Evolutionary conservation across 495 filamentous ascomycete genomes (phyloP), one percentile per base, ranked within the genome.

Genomic region (Elaphomyces granulatus): DNA sequence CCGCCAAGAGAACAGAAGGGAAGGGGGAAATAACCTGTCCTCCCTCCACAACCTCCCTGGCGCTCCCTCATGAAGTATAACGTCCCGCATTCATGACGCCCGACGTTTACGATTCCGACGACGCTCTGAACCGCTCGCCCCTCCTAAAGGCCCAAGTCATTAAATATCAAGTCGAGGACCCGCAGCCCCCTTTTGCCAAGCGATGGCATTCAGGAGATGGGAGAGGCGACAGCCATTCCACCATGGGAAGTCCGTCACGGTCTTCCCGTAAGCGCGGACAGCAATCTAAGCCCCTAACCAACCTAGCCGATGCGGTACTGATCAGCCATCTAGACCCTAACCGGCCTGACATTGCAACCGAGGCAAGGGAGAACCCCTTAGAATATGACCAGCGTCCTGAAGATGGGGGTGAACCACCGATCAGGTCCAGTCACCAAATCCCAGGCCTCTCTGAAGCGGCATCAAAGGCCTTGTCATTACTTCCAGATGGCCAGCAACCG

Each of bases 81-180:
- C 6, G 17, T 28, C 23, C 46, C 49, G 57, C 49, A 53, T 55
- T 51, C 48, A 68, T 68, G 58, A 59, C 47, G 38, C 34, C 44
- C 20, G 55, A 60, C 38, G 55, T 52, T 43, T 68, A 67, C 53
- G 65, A 70, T 50, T 53, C 59, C 44, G 61, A 69, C 45, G 64
- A 69, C 44, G 59, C 45, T 43, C 52, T 47, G 42, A 50, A 58
- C 40, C 49, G 48, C 37, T 51, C 48, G 15, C 54, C 55, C 12
- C 44, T 37, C n/a, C 42, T 60, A 20, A 39, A 50, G 20, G 39
- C 46, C 19, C 26, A 19, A 21, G 45, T 45, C 23, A 42, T 54
- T 30, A 56, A 54, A 30, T 45, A 56, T 32, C 47, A 39, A 38
- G 47, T 50, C 7, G 34, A 46, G 12, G 39, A 46, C 2, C 38